Conservation (phyloP, 306 rosid genomes). For the Dalbergia cochinchinensis region DNA sequence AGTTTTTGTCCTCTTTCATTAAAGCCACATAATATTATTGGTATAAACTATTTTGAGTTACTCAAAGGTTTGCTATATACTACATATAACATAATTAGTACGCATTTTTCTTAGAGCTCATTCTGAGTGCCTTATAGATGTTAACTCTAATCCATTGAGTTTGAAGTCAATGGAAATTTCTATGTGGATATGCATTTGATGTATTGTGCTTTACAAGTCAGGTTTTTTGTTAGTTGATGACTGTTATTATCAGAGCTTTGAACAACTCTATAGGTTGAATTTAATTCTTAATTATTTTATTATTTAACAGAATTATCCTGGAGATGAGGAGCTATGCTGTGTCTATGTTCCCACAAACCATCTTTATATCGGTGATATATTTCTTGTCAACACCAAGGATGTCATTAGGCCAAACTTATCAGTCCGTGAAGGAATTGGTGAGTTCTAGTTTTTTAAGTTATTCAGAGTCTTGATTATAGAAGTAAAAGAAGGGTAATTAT, state of each 20-base stretch:
- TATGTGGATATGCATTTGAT: slow-evolving; percentile 6
- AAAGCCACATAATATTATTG: background rate
- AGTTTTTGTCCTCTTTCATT: background rate
- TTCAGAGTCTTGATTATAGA: slow-evolving; percentile 19
- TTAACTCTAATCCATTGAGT: background rate
- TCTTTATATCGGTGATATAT: slow-evolving; percentile 94
- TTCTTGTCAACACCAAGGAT: slow-evolving; percentile 82
- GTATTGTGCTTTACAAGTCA: slow-evolving; percentile 5
- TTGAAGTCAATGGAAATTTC: background rate
- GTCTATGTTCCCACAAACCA: slow-evolving; percentile 98
- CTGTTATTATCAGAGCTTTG: slow-evolving; percentile 12
- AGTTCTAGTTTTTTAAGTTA: slow-evolving; percentile 48
- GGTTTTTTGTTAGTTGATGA: slow-evolving; percentile 16
- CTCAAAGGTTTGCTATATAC: background rate
- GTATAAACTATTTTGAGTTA: background rate
- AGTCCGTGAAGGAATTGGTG: slow-evolving; percentile 98
- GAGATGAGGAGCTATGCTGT: slow-evolving; percentile 94
- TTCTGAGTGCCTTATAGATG: slow-evolving; percentile 28
- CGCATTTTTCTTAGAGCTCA: slow-evolving; percentile 21
- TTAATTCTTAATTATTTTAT: slow-evolving; percentile 19
- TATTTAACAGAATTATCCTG: slow-evolving; percentile 76
- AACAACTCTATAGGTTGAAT: slow-evolving; percentile 28
- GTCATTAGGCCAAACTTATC: slow-evolving; percentile 93
- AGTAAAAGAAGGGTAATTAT: slow-evolving; percentile 22
- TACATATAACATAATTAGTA: slow-evolving; percentile 2